These are phyloP conservation scores for Blastobotrys capitulatus DNA, from an alignment of 1,139 yeast species.

Conservation along the genomic window DNA sequence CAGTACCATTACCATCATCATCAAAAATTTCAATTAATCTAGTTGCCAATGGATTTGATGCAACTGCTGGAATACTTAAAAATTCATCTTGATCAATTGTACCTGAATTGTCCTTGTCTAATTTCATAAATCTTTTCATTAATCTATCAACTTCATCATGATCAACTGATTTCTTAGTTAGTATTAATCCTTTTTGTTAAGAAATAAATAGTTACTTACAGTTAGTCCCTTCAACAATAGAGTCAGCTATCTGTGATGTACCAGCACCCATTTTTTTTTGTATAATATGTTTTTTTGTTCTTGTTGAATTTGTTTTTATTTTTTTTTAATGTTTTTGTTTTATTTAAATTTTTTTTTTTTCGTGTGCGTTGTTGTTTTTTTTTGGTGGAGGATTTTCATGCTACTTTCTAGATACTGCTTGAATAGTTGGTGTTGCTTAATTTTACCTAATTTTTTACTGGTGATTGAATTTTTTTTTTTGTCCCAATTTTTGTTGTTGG, in stretches of 20 bases:
- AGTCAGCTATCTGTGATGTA: slow-evolving; percentile 61
- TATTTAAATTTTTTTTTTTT: neutral
- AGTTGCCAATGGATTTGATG: slow-evolving; percentile 81
- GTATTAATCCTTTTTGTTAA: neutral
- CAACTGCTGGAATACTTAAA: slow-evolving; percentile 86
- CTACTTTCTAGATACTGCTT: too few species aligned
- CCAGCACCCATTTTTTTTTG: slow-evolving; percentile 61
- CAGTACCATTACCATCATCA: slow-evolving; percentile 86
- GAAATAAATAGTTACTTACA: slow-evolving; percentile 41
- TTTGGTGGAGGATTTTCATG: too few species aligned
- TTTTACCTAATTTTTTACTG: too few species aligned
- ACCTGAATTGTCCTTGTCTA: slow-evolving; percentile 90
- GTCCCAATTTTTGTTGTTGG: too few species aligned
- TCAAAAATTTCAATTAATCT: slow-evolving; percentile 94
- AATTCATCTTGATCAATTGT: slow-evolving; percentile 89
- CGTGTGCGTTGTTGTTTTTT: neutral
- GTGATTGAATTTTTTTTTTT: too few species aligned
- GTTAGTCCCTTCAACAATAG: slow-evolving; percentile 70
- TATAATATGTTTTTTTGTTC: neutral
- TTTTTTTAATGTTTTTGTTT: neutral
- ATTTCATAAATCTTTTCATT: slow-evolving; percentile 88
- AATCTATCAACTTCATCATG: slow-evolving; percentile 88
- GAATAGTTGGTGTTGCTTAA: too few species aligned
- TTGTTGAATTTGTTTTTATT: neutral
- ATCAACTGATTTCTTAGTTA: slow-evolving; percentile 17